Conservation (phyloP, 225 moss, liverwort and hornwort genomes). For the Polytrichum commune region DNA sequence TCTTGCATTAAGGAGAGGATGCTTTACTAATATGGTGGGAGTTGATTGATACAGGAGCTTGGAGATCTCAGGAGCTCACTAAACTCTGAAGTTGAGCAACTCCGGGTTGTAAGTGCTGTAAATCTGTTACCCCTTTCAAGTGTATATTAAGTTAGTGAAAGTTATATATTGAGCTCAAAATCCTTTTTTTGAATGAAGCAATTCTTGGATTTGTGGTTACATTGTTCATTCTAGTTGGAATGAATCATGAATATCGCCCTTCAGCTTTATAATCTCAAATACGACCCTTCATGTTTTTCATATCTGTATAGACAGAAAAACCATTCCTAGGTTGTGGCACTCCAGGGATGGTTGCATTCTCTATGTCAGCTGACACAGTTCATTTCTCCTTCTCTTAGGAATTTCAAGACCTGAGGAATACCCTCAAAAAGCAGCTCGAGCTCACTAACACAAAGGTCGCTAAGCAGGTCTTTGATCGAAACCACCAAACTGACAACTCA, state of each 20-base stretch:
- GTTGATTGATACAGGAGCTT: conserved; percentile 32
- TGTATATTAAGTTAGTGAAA: background rate
- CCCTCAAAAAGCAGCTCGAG: conserved; percentile 50
- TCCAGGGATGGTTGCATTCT: background rate
- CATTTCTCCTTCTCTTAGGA: conserved; percentile 24
- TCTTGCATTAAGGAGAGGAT: background rate
- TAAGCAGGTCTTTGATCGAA: conserved; percentile 26
- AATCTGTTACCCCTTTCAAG: background rate
- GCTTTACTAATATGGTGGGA: background rate
- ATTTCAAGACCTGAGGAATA: conserved; percentile 47
- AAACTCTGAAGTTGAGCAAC: conserved; percentile 47
- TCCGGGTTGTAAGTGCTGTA: conserved; percentile 40
- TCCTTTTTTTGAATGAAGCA: background rate
- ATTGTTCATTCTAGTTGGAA: background rate
- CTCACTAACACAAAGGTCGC: conserved; percentile 30
- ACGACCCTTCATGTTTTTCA: background rate
- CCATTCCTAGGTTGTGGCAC: background rate
- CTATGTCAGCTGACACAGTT: background rate
- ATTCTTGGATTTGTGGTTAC: background rate
- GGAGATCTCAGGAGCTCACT: conserved; percentile 42
- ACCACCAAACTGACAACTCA: background rate
- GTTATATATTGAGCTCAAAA: background rate
- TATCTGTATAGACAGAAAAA: background rate
- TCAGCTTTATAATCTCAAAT: background rate
- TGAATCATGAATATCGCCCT: background rate